Evolutionary conservation across 2,329 filamentous ascomycete genomes (phyloP).

Genomic region (Aspergillus chevalieri): DNA sequence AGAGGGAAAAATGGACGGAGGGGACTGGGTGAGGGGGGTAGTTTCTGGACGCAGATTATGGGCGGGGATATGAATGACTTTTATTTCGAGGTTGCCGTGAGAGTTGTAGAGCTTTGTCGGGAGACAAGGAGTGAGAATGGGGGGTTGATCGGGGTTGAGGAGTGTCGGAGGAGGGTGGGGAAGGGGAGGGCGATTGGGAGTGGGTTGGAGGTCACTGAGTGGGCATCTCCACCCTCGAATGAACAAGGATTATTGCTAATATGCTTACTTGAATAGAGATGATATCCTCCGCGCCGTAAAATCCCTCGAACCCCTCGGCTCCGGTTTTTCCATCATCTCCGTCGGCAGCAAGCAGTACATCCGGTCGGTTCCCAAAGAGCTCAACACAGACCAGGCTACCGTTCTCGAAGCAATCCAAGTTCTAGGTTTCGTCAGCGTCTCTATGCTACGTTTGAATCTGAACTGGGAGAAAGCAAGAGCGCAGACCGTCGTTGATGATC

Average conservation of each 20-base stretch:
- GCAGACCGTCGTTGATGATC: conserved; percentile 83
- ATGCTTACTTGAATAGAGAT: conserved; percentile 49
- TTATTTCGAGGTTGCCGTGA: conserved; percentile 95
- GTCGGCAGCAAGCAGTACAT: conserved; percentile 85
- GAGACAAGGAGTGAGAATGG: conserved; percentile 85
- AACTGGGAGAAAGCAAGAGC: conserved; percentile 78
- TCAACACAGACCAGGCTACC: conserved; percentile 88
- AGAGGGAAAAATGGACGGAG: conserved; percentile 43
- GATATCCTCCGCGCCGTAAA: conserved; percentile 86
- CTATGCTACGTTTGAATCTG: conserved; percentile 81
- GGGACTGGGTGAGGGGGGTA: conserved; percentile 46
- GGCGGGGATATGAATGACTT: conserved; percentile 94
- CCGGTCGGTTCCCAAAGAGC: conserved; percentile 85
- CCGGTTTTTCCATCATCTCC: conserved; percentile 75
- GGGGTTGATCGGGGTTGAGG: conserved; percentile 76
- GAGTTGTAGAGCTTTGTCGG: conserved; percentile 87
- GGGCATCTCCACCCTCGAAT: conserved; percentile 24
- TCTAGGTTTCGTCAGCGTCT: conserved; percentile 80
- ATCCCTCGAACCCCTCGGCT: conserved; percentile 78
- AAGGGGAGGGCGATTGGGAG: conserved; percentile 67
- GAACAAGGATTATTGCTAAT: neutral
- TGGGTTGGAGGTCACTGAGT: conserved; percentile 73
- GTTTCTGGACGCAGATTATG: conserved; percentile 87
- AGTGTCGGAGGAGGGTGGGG: conserved; percentile 70
- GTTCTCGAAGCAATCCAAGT: conserved; percentile 89